Evolutionary conservation across 495 filamentous ascomycete genomes (phyloP).

Genomic region (Opeltia flavorubescens): DNA sequence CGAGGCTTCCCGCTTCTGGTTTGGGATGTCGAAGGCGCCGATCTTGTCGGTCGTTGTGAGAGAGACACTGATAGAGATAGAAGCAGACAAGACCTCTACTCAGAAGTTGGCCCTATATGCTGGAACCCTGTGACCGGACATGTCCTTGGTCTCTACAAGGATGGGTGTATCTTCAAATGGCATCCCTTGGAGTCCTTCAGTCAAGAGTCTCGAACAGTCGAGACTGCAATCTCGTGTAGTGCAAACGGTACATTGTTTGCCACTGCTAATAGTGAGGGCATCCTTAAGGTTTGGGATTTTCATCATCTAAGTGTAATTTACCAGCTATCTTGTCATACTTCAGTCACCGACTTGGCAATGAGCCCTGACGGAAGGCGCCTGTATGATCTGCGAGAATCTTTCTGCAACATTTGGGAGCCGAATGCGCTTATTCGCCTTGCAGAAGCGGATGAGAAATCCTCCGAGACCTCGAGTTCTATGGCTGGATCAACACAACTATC

Average conservation of each 20-base stretch:
- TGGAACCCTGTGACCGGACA: constrained; percentile 17
- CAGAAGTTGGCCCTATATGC: constrained; percentile 8
- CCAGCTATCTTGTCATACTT: constrained; percentile 12
- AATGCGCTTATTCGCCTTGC: constrained; percentile 11
- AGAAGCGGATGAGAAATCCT: constrained; percentile 3
- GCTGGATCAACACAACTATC: background rate
- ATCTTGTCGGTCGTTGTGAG: constrained; percentile 8
- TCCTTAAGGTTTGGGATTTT: constrained; percentile 16
- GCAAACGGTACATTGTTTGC: constrained; percentile 17
- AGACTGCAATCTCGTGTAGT: constrained; percentile 13
- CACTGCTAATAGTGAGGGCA: constrained; percentile 14
- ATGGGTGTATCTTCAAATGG: constrained; percentile 20
- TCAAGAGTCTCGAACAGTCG: constrained; percentile 4
- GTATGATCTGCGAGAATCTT: constrained; percentile 13
- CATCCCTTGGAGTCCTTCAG: constrained; percentile 5
- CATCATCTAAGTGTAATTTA: constrained; percentile 13
- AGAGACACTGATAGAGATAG: background rate
- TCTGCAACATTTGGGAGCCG: constrained; percentile 15
- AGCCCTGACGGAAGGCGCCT: constrained; percentile 14
- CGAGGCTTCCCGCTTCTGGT: constrained; percentile 10
- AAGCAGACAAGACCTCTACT: constrained; percentile 9
- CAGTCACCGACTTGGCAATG: constrained; percentile 10
- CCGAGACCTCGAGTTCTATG: background rate
- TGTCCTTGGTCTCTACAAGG: constrained; percentile 17
- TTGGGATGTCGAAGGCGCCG: constrained; percentile 3